Conservation (phyloP, 116 monocot genomes). For the Dioscorea cayenensis region DNA sequence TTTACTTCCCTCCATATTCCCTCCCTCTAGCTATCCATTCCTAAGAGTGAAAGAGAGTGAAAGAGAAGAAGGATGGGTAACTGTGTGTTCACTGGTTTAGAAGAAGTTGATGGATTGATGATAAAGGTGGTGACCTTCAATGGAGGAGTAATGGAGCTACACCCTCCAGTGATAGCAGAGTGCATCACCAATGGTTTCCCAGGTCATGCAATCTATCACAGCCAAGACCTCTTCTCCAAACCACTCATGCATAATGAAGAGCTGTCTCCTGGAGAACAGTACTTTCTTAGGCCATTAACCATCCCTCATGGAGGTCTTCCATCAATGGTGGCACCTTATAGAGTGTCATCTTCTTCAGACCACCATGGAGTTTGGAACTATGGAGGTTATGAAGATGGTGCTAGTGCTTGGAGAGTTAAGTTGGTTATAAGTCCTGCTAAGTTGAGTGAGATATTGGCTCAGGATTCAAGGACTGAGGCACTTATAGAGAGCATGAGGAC, state of each 20-base stretch:
- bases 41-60: too few species aligned
- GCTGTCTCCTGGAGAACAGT: constrained; percentile 29
- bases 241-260: constrained; percentile 47
- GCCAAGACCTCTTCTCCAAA: constrained; percentile 3
- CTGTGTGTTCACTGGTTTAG: constrained; percentile 12
- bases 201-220: constrained; percentile 34
- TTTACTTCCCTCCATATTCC: too few species aligned
- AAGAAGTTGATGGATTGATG: constrained; percentile 1
- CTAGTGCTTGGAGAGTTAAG: constrained; percentile 52
- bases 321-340: constrained; percentile 37
- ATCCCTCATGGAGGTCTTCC: not conserved
- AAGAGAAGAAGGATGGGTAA: constrained; percentile 4
- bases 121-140: constrained; percentile 42
- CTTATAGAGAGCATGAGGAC: constrained; percentile 74
- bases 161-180: constrained; percentile 46
- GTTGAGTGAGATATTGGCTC: constrained; percentile 52
- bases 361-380: constrained; percentile 25
- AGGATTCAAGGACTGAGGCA: constrained; percentile 52
- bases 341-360: constrained; percentile 34
- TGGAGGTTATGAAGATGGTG: constrained; percentile 2
- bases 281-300: constrained; percentile 41
- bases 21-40: too few species aligned
- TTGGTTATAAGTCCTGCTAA: constrained; percentile 50
- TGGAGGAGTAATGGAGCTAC: constrained; percentile 69
- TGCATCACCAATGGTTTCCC: constrained; percentile 60